Evolutionary conservation across 2,329 filamentous ascomycete genomes (phyloP).

Genomic region (Aspergillus transmontanensis): DNA sequence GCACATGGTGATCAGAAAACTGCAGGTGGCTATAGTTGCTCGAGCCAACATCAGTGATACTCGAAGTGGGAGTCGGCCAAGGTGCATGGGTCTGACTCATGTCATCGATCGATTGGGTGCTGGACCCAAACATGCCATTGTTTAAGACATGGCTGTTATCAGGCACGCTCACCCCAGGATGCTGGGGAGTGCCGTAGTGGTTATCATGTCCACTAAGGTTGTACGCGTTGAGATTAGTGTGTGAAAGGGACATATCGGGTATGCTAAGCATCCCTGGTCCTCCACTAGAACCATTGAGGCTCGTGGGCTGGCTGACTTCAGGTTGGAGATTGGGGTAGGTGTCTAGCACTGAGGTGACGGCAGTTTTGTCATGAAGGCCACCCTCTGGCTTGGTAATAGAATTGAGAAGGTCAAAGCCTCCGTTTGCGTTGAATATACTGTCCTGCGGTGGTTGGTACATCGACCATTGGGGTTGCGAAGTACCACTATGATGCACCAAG

Average conservation of each 20-base stretch:
- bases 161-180: slow-evolving; percentile 31
- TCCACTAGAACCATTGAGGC: slow-evolving; percentile 30
- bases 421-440: slow-evolving; percentile 37
- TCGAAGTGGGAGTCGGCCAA: slow-evolving; percentile 34
- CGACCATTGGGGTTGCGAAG: slow-evolving; percentile 39
- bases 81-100: slow-evolving; percentile 33
- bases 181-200: slow-evolving; percentile 38
- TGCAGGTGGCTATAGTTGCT: slow-evolving; percentile 36
- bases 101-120: slow-evolving; percentile 38
- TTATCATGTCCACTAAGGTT: slow-evolving; percentile 30
- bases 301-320: slow-evolving; percentile 34
- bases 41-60: slow-evolving; percentile 34
- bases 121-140: slow-evolving; percentile 33
- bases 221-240: slow-evolving; percentile 33
- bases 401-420: slow-evolving; percentile 37
- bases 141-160: slow-evolving; percentile 37
- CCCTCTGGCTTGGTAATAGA: slow-evolving; percentile 40
- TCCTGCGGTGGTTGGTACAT: slow-evolving; percentile 39
- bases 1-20: slow-evolving; percentile 34
- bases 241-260: slow-evolving; percentile 38
- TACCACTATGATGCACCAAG: slow-evolving; percentile 31
- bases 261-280: slow-evolving; percentile 38
- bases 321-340: slow-evolving; percentile 34
- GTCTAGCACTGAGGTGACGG: slow-evolving; percentile 39
- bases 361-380: slow-evolving; percentile 35